Conservation (phyloP, 306 rosid species). For the Cucurbita ficifolia region DNA sequence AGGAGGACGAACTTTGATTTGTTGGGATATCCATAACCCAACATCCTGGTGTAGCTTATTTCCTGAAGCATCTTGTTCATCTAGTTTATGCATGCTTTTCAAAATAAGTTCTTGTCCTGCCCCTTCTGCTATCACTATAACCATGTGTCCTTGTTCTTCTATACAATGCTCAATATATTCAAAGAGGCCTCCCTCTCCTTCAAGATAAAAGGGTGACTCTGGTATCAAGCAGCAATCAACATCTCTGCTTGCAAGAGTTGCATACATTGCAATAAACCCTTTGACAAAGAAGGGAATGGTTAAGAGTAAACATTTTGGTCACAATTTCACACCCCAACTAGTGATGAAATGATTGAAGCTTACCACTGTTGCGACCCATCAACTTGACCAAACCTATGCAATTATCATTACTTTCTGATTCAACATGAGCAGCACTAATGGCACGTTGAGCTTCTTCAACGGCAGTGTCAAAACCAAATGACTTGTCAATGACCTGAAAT, state of each 20-base stretch:
- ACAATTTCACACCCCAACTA: background rate
- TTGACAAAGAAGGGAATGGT: background rate
- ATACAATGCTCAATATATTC: conserved; percentile 44
- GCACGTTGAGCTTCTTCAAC: conserved; percentile 60
- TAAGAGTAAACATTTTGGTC: background rate
- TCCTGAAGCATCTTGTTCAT: conserved; percentile 36
- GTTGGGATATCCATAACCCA: conserved; percentile 58
- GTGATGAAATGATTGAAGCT: conserved; percentile 5
- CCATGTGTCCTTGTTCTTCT: conserved; percentile 61
- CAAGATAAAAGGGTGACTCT: conserved; percentile 58
- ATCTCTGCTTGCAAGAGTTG: conserved; percentile 67
- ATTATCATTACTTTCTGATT: conserved; percentile 57
- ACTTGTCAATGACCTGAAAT: conserved; percentile 41
- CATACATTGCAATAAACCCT: conserved; percentile 66
- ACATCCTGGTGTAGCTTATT: conserved; percentile 39
- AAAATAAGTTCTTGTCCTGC: conserved; percentile 49
- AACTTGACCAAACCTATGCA: conserved; percentile 57
- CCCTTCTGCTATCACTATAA: conserved; percentile 70
- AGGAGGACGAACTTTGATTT: conserved; percentile 32
- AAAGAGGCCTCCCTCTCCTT: conserved; percentile 51
- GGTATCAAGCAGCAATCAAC: conserved; percentile 78
- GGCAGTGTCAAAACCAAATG: conserved; percentile 47
- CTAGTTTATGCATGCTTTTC: conserved; percentile 1
- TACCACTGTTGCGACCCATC: conserved; percentile 72
- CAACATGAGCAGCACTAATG: conserved; percentile 56